Base-by-base conservation (phyloP, 2,329 filamentous ascomycete genomes). In the Phyllosticta citrichinensis region DNA sequence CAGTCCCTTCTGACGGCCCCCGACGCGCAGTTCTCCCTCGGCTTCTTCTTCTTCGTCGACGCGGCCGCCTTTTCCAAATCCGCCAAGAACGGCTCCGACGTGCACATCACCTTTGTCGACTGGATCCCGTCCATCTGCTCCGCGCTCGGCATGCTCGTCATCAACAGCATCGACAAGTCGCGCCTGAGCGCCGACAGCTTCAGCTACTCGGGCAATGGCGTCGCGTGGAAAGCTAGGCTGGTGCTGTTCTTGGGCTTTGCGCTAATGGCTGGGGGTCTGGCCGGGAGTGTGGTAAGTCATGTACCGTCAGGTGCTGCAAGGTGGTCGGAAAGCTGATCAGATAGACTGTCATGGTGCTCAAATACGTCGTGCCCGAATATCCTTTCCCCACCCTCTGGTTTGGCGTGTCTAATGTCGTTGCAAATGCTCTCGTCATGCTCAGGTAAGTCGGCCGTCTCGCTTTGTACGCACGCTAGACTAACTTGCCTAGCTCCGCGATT, bases 71-170 rank as follows among this genome's bases (percentile, higher is more conserved):
- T 80, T 75, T 87, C 84, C 57, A 83, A 82, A 67, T 85, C 83
- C 62, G 68, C 77, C 60, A 79, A 78, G 68, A 87, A 87, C 71
- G 82, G 81, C 64, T 83, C 82, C 57, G 73, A 79, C 62, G 79
- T 85, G 20, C 83, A 87, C 73, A 80, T 88, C 69, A 87, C 82
- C 71, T 87, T 88, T 72, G 80, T 87, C 65, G 85, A 88, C 76
- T 88, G 85, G 85, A 85, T 88, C 66, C 86, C 85, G 3, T 81
- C 82, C 63, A 88, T 88, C 74, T 88, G 86, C 77, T 86, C 82
- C 52, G 79, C 83, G 63, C 78, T 88, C 33, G 85, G 85, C 63
- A 87, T 88, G 85, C 79, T 88, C 57, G 83, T 88, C 66, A 87
- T 88, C 77, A 88, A 88, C 73, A 84, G 80, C 64, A 87, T 88